phyloP scores from a whole-genome alignment of 2,329 filamentous ascomycete species.

The Reticulascus tulasneorum region DNA sequence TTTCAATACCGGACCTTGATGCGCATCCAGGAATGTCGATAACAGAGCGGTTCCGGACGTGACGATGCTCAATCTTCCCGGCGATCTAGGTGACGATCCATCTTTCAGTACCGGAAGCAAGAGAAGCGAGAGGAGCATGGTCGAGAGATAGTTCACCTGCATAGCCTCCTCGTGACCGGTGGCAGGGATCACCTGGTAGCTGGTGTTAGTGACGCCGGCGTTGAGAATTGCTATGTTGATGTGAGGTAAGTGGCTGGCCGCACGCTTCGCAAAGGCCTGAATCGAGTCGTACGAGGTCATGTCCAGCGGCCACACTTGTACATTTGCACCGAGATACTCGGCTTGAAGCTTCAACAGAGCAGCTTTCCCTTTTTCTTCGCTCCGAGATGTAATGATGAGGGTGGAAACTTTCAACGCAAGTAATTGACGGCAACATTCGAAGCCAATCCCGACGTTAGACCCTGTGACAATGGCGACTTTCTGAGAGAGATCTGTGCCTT shows the following conservation, averaged over 20 bases:
- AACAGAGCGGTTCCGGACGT: slow-evolving; percentile 21
- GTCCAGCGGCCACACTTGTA: slow-evolving; percentile 41
- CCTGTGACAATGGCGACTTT: slow-evolving; percentile 31
- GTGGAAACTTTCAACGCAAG: slow-evolving; percentile 27
- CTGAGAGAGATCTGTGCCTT: too few species aligned
- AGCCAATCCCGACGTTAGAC: slow-evolving; percentile 28
- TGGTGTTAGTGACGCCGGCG: slow-evolving; percentile 7
- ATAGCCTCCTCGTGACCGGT: slow-evolving; percentile 17
- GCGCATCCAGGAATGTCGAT: slow-evolving; percentile 19
- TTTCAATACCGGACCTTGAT: slow-evolving; percentile 16
- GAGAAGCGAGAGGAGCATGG: slow-evolving; percentile 16
- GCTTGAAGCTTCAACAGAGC: slow-evolving; percentile 29
- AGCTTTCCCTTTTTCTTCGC: slow-evolving; percentile 33
- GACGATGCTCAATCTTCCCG: slow-evolving; percentile 24
- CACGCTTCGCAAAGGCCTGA: slow-evolving; percentile 2
- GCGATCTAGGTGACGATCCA: slow-evolving; percentile 13
- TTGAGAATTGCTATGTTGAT: slow-evolving; percentile 12
- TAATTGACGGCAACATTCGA: slow-evolving; percentile 28
- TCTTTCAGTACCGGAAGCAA: slow-evolving; percentile 14
- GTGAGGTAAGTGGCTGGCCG: not conserved
- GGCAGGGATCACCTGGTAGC: slow-evolving; percentile 17
- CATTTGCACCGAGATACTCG: slow-evolving; percentile 25
- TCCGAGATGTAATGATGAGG: slow-evolving; percentile 45
- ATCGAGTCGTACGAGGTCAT: slow-evolving; percentile 19
- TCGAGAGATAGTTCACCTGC: slow-evolving; percentile 23